Evolutionary conservation across 208 protist genomes (phyloP).

Genomic region (Crithidia bombi): DNA sequence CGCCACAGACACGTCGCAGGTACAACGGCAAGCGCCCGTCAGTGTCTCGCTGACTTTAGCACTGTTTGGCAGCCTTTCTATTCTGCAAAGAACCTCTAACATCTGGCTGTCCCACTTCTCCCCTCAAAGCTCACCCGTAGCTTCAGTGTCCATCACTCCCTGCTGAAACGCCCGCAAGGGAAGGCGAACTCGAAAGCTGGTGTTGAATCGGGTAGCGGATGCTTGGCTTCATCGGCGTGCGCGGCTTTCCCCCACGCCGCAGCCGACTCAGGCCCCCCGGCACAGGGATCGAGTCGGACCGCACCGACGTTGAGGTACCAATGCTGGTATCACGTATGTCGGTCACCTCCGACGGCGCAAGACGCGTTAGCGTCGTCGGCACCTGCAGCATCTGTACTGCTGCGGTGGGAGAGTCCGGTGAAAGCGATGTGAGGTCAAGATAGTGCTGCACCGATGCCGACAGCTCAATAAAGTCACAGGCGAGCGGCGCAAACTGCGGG

Average conservation of each 20-base stretch:
- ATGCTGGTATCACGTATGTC: constrained; percentile 24
- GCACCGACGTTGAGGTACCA: constrained; percentile 18
- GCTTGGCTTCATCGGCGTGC: constrained; percentile 42
- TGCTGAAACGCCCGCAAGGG: not conserved
- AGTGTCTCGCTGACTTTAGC: not conserved
- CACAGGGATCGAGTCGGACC: constrained; percentile 16
- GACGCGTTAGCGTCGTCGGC: constrained; percentile 22
- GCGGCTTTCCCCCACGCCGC: constrained; percentile 8
- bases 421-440: constrained; percentile 26
- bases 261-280: not conserved
- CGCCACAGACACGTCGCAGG: not conserved
- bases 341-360: constrained; percentile 10
- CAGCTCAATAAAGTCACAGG: constrained; percentile 49
- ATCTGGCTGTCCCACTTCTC: no score
- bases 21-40: not conserved
- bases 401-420: not conserved
- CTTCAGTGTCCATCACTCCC: no score
- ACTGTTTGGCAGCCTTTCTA: not conserved
- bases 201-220: constrained; percentile 26
- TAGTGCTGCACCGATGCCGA: constrained; percentile 40
- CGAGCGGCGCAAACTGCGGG: constrained; percentile 42
- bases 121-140: constrained; percentile 33
- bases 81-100: constrained; percentile 41
- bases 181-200: constrained; percentile 9
- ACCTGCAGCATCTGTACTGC: constrained; percentile 13